These are phyloP conservation scores for Gliomastix tumulicola DNA, from an alignment of 2,329 filamentous ascomycete genomes.

Conservation along the genomic window DNA sequence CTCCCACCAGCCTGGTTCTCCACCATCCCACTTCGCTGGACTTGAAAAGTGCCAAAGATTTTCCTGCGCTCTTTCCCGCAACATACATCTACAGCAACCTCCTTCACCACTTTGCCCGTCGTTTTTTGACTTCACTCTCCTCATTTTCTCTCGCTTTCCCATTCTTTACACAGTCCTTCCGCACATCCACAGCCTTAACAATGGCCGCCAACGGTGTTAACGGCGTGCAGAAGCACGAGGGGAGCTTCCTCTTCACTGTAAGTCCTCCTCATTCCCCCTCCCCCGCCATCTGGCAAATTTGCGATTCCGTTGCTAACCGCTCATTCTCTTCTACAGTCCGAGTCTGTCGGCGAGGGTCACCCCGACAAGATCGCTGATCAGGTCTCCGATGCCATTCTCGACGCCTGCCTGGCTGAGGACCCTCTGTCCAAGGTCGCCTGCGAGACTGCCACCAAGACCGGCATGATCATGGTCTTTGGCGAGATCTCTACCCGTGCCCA, in stretches of 20 bases:
- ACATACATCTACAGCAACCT: too few relatives aligned
- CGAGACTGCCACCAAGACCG: slow-evolving; percentile 99
- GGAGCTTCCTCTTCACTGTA: slow-evolving; percentile 80
- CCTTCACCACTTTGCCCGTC: not conserved
- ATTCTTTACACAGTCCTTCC: not conserved
- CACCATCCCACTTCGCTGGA: too few relatives aligned
- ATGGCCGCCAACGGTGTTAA: slow-evolving; percentile 45
- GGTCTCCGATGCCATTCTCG: slow-evolving; percentile 96
- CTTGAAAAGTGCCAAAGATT: too few relatives aligned
- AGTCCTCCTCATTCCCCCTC: too few relatives aligned
- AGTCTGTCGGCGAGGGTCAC: slow-evolving; percentile 85
- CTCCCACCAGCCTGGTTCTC: too few relatives aligned
- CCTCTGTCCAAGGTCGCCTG: slow-evolving; percentile 98
- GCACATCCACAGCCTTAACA: slow-evolving; percentile 27
- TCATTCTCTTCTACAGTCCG: slow-evolving; percentile 48
- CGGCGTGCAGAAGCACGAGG: slow-evolving; percentile 40
- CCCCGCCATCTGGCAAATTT: too few relatives aligned
- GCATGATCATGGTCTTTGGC: slow-evolving; percentile 98
- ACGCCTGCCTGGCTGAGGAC: slow-evolving; percentile 92
- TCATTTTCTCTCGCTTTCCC: not conserved
- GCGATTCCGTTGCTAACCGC: slow-evolving; percentile 12
- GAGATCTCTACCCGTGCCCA: slow-evolving; percentile 97
- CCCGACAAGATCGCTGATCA: slow-evolving; percentile 98
- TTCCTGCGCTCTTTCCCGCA: too few relatives aligned
- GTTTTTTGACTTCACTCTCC: not conserved